Conservation (phyloP, 1,139 yeast genomes). For the Hyphopichia wangnamkhiaoensis region DNA sequence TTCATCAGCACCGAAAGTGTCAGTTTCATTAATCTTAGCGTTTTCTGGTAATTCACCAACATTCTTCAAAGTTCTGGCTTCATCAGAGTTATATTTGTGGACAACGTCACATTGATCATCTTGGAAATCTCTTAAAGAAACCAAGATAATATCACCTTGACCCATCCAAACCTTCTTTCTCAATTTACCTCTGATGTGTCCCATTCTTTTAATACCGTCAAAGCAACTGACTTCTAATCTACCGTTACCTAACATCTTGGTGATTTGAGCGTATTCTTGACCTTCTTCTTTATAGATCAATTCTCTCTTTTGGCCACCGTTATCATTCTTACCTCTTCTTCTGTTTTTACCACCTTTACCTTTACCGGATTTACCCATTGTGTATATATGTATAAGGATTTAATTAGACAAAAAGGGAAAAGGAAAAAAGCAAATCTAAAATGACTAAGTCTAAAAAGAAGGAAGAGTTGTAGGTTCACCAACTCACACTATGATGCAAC, state of each 20-base stretch:
- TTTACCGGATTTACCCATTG: constrained; percentile 55
- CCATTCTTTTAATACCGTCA: constrained; percentile 91
- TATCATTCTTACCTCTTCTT: constrained; percentile 98
- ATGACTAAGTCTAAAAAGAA: no score
- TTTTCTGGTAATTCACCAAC: constrained; percentile 96
- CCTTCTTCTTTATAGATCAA: constrained; percentile 90
- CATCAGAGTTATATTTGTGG: constrained; percentile 95
- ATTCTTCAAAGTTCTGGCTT: constrained; percentile 93
- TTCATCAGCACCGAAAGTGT: constrained; percentile 93
- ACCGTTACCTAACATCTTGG: constrained; percentile 98
- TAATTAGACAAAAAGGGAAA: not conserved
- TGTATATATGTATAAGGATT: constrained; percentile 7
- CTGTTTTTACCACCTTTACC: constrained; percentile 80
- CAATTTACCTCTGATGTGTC: constrained; percentile 97
- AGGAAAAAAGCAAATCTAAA: no score
- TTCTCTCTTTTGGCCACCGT: constrained; percentile 91
- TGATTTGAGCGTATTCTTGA: constrained; percentile 97
- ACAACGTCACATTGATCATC: constrained; percentile 98
- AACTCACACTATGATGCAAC: no score
- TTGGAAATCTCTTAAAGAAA: constrained; percentile 97
- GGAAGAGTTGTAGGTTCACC: no score
- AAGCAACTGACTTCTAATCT: constrained; percentile 94
- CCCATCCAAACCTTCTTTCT: constrained; percentile 99
- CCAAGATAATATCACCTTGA: constrained; percentile 95
- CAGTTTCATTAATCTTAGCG: constrained; percentile 97